These are phyloP conservation scores for Kondoa subrosea DNA, from an alignment of 768 basidiomycete genomes.

Conservation along the genomic window DNA sequence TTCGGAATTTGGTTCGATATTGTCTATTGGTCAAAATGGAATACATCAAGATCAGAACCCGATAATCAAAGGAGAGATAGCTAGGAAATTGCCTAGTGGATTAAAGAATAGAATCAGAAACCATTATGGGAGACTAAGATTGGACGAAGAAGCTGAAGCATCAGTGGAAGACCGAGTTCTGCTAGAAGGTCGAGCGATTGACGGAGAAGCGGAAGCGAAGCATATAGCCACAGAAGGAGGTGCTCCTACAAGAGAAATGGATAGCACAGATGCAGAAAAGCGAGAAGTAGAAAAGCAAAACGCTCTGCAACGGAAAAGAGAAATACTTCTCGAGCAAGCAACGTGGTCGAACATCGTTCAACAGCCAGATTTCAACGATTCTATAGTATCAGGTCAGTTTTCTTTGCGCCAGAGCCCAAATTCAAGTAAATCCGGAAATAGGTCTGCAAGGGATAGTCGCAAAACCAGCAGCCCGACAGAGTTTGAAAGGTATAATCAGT, in stretches of 20 bases:
- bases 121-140: conserved; percentile 16
- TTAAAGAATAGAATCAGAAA: conserved; percentile 23
- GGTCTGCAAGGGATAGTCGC: conserved; percentile 26
- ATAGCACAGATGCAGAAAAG: too few relatives aligned
- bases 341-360: too few relatives aligned
- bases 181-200: too few relatives aligned
- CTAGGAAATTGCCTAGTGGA: conserved; percentile 34
- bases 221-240: too few relatives aligned
- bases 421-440: too few relatives aligned
- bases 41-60: conserved; percentile 35
- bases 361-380: not conserved
- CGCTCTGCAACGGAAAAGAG: conserved; percentile 10
- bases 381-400: not conserved
- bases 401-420: too few relatives aligned
- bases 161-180: too few relatives aligned
- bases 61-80: conserved; percentile 51
- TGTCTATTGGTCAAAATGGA: conserved; percentile 22
- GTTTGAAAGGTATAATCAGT: conserved; percentile 26
- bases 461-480: conserved; percentile 26
- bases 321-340: too few relatives aligned
- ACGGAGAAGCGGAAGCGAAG: too few relatives aligned
- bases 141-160: not conserved
- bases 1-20: conserved; percentile 24
- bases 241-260: too few relatives aligned
- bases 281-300: conserved; percentile 20